Conservation (phyloP, 352 stramenopile genomes). For the Phytophthora rubi region DNA sequence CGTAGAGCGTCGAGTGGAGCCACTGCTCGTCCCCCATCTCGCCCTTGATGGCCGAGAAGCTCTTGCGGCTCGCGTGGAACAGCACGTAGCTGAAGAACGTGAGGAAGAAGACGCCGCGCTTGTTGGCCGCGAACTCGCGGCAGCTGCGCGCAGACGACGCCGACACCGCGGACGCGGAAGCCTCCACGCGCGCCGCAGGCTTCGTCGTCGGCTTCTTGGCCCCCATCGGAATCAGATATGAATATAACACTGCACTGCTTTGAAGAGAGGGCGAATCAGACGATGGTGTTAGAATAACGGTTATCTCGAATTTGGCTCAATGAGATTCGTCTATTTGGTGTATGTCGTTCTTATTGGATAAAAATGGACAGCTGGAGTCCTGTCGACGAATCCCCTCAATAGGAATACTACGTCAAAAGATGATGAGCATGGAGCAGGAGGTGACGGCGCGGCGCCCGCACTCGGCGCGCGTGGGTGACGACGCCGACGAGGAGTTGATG, state of each 20-base stretch:
- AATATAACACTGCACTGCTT: too few species aligned
- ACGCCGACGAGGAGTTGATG: constrained; percentile 6
- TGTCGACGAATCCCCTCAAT: too few species aligned
- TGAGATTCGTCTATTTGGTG: too few species aligned
- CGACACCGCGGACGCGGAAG: constrained; percentile 1
- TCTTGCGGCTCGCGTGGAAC: constrained; percentile 81
- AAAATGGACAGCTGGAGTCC: too few species aligned
- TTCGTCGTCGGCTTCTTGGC: background rate
- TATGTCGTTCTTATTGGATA: too few species aligned
- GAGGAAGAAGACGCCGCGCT: constrained; percentile 67
- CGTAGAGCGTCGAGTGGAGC: constrained; percentile 72
- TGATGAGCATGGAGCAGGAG: constrained; percentile 68
- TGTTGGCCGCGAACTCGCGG: constrained; percentile 45
- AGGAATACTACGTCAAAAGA: constrained; percentile 10
- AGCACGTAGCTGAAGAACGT: constrained; percentile 87
- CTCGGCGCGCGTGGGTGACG: constrained; percentile 13
- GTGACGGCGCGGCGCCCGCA: constrained; percentile 52
- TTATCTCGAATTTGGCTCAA: too few species aligned
- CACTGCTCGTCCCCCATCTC: constrained; percentile 82
- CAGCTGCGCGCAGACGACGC: constrained; percentile 21
- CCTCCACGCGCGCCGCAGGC: background rate
- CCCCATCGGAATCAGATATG: too few species aligned
- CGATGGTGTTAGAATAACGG: too few species aligned
- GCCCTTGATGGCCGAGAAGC: constrained; percentile 85
- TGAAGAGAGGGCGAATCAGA: too few species aligned